phyloP scores from a whole-genome alignment of 257 asterid genomes.

The Scutellaria barbata region DNA sequence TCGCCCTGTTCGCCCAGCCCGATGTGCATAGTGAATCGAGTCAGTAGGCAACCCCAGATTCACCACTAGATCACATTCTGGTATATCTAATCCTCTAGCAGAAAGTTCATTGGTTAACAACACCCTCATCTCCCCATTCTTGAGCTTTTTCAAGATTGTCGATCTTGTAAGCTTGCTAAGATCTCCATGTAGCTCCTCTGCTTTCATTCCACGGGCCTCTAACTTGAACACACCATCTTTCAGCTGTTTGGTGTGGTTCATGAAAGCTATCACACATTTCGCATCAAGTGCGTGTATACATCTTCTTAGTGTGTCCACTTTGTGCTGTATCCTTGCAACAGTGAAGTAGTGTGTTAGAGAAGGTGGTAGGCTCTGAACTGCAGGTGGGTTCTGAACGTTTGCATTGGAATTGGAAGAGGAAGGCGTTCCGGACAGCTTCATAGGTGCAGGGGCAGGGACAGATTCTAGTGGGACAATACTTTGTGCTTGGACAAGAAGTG shows the following conservation, averaged over 20 bases:
- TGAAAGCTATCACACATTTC: conserved; percentile 80
- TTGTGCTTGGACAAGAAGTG: conserved; percentile 87
- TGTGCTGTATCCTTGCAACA: conserved; percentile 82
- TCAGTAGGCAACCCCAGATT: conserved; percentile 92
- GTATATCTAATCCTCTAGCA: conserved; percentile 93
- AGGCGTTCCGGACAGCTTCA: conserved; percentile 45
- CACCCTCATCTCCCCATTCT: conserved; percentile 79
- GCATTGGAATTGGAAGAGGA: conserved; percentile 39
- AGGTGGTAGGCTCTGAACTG: conserved; percentile 83
- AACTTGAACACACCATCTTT: conserved; percentile 86
- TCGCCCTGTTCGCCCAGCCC: conserved; percentile 97
- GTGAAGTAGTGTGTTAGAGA: conserved; percentile 75
- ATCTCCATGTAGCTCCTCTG: conserved; percentile 94
- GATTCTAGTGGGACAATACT: conserved; percentile 65
- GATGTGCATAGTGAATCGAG: conserved; percentile 85
- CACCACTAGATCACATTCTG: conserved; percentile 97
- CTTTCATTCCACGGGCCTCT: conserved; percentile 92
- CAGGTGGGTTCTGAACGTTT: too few relatives aligned
- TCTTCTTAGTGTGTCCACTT: conserved; percentile 81
- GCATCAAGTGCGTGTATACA: conserved; percentile 89
- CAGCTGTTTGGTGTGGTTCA: conserved; percentile 87
- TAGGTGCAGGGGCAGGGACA: conserved; percentile 47
- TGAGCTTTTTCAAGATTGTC: conserved; percentile 75
- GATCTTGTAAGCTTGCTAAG: conserved; percentile 79
- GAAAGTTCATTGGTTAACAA: conserved; percentile 91